phyloP scores from a whole-genome alignment of 345 rosid genomes.

The Adansonia digitata region DNA sequence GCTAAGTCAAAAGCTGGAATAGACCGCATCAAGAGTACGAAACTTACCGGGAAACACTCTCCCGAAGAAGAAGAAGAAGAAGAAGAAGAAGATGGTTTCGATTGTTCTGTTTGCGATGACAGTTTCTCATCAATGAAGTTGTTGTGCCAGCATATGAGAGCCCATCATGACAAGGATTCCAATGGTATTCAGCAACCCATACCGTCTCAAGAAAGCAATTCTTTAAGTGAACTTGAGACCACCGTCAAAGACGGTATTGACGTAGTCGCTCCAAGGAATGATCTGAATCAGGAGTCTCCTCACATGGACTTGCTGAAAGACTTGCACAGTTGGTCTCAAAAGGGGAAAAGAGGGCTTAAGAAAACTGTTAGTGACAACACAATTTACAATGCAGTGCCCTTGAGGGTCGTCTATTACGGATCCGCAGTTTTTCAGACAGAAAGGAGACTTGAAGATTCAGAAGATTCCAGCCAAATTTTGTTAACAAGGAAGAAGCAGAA shows the following conservation, averaged over 20 bases:
- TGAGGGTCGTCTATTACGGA: not conserved
- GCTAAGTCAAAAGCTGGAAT: not conserved
- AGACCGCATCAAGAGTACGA: not conserved
- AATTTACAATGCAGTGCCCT: not conserved
- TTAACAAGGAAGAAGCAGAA: not conserved
- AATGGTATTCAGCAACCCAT: not conserved
- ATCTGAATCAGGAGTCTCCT: not conserved
- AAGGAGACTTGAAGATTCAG: not conserved
- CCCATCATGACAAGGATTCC: not conserved
- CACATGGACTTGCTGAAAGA: not conserved
- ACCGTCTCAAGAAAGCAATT: not conserved
- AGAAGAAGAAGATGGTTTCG: not conserved
- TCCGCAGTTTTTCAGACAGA: not conserved
- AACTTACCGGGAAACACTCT: not conserved
- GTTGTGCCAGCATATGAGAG: not conserved
- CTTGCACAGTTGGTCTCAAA: not conserved
- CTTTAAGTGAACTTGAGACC: not conserved
- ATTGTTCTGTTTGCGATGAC: not conserved
- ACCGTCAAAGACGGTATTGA: not conserved
- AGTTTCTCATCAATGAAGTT: not conserved
- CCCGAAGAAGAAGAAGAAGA: not conserved
- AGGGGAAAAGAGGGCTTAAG: not conserved
- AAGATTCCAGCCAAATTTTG: not conserved
- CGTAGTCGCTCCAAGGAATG: not conserved
- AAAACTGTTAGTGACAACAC: not conserved